Evolutionary conservation across 177 flowering plant genomes (phyloP).

Genomic region (Vitis hybrid): DNA sequence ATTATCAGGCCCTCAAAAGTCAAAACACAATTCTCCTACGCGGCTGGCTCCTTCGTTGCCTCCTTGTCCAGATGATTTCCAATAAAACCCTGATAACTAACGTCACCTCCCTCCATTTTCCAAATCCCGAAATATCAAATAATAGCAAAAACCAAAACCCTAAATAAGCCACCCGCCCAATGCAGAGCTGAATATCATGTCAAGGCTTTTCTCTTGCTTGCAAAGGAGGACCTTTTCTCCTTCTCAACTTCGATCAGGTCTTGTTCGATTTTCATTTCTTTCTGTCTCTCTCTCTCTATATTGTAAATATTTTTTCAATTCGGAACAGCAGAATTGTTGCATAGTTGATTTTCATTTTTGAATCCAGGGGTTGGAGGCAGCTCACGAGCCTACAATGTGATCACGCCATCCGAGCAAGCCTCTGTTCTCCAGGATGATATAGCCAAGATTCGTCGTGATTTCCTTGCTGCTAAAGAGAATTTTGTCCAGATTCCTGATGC

Average conservation of each 20-base stretch:
- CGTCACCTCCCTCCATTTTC: too few relatives aligned
- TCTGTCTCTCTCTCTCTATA: background rate
- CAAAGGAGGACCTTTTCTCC: constrained; percentile 21
- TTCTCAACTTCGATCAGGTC: constrained; percentile 21
- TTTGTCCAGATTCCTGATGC: constrained; percentile 73
- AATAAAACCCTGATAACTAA: too few relatives aligned
- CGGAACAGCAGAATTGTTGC: too few relatives aligned
- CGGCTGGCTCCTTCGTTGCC: too few relatives aligned
- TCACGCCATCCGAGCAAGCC: constrained; percentile 20
- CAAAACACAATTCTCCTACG: too few relatives aligned
- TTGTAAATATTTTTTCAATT: background rate
- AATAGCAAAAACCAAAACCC: too few relatives aligned
- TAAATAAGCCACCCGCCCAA: too few relatives aligned
- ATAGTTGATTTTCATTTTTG: background rate
- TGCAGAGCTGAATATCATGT: too few relatives aligned
- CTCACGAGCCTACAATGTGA: constrained; percentile 19
- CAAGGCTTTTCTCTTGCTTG: constrained; percentile 8
- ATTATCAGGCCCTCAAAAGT: too few relatives aligned
- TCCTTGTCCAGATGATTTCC: background rate
- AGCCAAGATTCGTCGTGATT: constrained; percentile 47
- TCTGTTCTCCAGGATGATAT: constrained; percentile 34
- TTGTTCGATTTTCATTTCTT: background rate
- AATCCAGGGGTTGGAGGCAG: constrained; percentile 28
- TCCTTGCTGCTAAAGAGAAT: constrained; percentile 54
- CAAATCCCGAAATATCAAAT: too few relatives aligned